Percentiles rank a stretch among this genome's conserved stretches.
phyloP scores from a whole-genome alignment of 768 basidiomycete species.

The Trametes maxima region DNA sequence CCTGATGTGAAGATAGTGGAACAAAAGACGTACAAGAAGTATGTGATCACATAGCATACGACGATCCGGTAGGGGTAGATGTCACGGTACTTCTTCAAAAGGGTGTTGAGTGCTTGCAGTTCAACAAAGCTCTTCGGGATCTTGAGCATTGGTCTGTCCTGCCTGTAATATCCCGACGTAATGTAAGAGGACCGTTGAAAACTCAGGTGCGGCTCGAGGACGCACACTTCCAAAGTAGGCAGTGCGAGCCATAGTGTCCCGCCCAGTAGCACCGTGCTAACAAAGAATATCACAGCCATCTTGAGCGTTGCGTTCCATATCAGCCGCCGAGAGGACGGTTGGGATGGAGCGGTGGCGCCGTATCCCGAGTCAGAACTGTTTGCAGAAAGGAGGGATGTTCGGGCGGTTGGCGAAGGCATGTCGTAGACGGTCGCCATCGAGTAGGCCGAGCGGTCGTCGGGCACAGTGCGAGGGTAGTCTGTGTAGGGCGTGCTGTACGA shows the following conservation, averaged over 20 bases:
- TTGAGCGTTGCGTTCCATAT: constrained; percentile 83
- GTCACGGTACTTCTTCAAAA: constrained; percentile 90
- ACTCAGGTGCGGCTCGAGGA: constrained; percentile 22
- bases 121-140: constrained; percentile 89
- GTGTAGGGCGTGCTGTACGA: constrained; percentile 12
- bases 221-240: constrained; percentile 78
- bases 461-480: constrained; percentile 15
- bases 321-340: constrained; percentile 52
- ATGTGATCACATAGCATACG: constrained; percentile 84
- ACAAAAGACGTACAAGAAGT: constrained; percentile 76
- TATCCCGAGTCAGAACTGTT: constrained; percentile 37
- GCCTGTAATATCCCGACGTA: constrained; percentile 43
- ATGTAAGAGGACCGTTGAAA: constrained; percentile 7
- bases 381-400: constrained; percentile 31
- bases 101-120: constrained; percentile 79
- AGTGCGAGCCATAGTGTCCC: constrained; percentile 80
- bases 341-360: constrained; percentile 46
- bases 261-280: constrained; percentile 71
- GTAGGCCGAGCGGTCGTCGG: constrained; percentile 52
- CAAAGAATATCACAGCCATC: constrained; percentile 75
- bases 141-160: constrained; percentile 73
- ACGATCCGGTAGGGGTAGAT: constrained; percentile 86
- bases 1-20: neutral
- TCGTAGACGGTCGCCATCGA: constrained; percentile 62
- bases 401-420: constrained; percentile 39